Evolutionary conservation across 1,284 basidiomycete species (phyloP), one percentile per base, ranked within the genome.

Genomic region (Melanopsichium pennsylvanicum): DNA sequence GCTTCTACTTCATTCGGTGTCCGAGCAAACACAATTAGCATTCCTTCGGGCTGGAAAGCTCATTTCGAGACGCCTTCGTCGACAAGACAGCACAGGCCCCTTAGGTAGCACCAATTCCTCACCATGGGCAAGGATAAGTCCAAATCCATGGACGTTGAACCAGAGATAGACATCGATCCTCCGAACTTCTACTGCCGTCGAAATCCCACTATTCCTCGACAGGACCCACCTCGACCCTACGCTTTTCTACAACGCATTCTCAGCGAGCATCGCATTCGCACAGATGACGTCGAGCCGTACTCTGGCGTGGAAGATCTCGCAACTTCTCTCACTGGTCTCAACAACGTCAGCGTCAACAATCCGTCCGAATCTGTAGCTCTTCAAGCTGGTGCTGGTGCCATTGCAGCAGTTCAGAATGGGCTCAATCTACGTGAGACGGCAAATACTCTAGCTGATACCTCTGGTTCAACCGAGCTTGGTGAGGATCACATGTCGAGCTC

Each of bases 161-260:
- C 2, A 6, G 40, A 19, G 9, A 43, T 18, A 13, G 55, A 63
- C 2, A 43, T 35, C 13, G 55, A 58, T n/a, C 50, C 58, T 7
- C 60, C 60, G 22, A 60, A 70, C 48, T 70, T 70, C 13, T 69
- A 59, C 40, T 69, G 66, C 22, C 59, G 66, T 13, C 66, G 66
- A 35, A 59, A 59, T 18, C 59, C 66, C 0, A 69, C 66, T 21
- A 59, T 63, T 4, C 66, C 66, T 32, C 59, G 59, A 21, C 54
- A 59, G 25, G 35, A 43, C 15, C 59, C 55, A 40, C 59, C 66
- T 7, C 44, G 50, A 37, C 66, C 66, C 1, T 63, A 63, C 43
- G 66, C 59, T 21, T 69, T 69, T 21, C 40, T 69, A 25, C 59
- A 63, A 21, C 66, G 66, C 32, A 69, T 69, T 29, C 45, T 69